Percentiles rank a stretch among this genome's conserved stretches.
These are phyloP conservation scores for Liriodendron chinense DNA, from an alignment of 164 flowering plant genomes.

Conservation along the genomic window DNA sequence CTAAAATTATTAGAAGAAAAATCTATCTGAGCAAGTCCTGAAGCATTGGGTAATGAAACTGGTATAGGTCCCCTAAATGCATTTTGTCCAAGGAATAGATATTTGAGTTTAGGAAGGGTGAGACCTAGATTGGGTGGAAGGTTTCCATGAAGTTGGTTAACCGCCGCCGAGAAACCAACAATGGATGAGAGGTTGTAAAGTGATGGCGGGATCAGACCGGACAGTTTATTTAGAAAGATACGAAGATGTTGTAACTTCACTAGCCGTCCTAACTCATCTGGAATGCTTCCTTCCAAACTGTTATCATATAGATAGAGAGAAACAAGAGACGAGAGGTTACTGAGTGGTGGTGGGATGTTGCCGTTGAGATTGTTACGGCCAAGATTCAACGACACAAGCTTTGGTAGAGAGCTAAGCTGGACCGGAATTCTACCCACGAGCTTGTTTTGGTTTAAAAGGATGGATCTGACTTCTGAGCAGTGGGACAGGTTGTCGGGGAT, in stretches of 20 bases:
- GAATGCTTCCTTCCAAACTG: constrained; percentile 4
- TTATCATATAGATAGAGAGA: not conserved
- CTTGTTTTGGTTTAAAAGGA: not conserved
- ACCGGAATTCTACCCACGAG: constrained; percentile 2
- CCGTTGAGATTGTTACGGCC: not conserved
- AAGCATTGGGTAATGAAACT: constrained; percentile 28
- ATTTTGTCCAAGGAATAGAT: constrained; percentile 15
- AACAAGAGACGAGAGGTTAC: constrained; percentile 11
- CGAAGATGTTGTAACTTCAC: not conserved
- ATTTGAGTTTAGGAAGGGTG: not conserved
- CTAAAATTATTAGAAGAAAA: constrained; percentile 20
- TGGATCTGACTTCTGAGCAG: not conserved
- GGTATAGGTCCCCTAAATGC: constrained; percentile 25
- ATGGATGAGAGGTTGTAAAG: not conserved
- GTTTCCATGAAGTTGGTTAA: not conserved
- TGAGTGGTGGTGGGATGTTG: constrained; percentile 5
- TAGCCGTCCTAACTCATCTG: not conserved
- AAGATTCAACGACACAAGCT: not conserved
- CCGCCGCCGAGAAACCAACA: not conserved
- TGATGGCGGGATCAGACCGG: not conserved
- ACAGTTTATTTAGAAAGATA: not conserved
- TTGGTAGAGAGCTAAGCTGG: not conserved
- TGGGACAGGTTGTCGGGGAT: constrained; percentile 6
- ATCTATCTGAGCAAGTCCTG: constrained; percentile 17
- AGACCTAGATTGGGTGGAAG: not conserved